Evolutionary conservation across 371 early-diverging fungal species (phyloP).

Genomic region (Actinomortierella wolfii): DNA sequence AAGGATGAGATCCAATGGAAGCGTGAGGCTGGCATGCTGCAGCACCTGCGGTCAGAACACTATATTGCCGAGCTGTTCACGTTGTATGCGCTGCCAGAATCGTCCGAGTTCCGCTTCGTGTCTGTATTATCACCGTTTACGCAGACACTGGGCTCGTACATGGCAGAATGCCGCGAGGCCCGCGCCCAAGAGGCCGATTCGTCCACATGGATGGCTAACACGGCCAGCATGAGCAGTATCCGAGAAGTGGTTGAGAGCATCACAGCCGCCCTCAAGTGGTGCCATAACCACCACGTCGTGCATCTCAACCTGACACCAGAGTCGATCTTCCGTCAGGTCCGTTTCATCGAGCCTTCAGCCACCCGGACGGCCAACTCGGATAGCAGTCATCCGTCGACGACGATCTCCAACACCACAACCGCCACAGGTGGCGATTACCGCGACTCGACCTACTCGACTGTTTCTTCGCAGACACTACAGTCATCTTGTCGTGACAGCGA

Average conservation of each 20-base stretch:
- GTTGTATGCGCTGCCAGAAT: conserved; percentile 24
- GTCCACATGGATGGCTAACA: no score
- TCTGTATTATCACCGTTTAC: conserved; percentile 39
- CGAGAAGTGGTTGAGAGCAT: conserved; percentile 26
- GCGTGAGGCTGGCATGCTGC: conserved; percentile 44
- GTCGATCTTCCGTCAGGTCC: conserved; percentile 28
- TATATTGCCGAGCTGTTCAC: conserved; percentile 28
- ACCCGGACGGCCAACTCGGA: no score
- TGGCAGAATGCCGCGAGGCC: conserved; percentile 13
- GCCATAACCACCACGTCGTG: conserved; percentile 39
- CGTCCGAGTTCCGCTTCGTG: conserved; percentile 38
- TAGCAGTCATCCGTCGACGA: no score
- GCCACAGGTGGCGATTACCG: conserved; percentile 30
- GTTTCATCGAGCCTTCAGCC: conserved; percentile 27
- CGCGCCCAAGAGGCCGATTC: no score
- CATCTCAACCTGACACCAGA: conserved; percentile 23
- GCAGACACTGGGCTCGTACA: conserved; percentile 28
- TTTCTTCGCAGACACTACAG: neutral
- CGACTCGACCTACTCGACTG: conserved; percentile 17
- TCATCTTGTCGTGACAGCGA: conserved; percentile 11
- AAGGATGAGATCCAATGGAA: conserved; percentile 40
- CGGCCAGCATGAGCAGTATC: conserved; percentile 8
- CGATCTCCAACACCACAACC: no score
- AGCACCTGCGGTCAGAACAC: conserved; percentile 29
- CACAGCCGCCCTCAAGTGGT: conserved; percentile 33